Evolutionary conservation across 2,329 filamentous ascomycete species (phyloP), one percentile per base, ranked within the genome.

Genomic region (Fonsecaea nubica): DNA sequence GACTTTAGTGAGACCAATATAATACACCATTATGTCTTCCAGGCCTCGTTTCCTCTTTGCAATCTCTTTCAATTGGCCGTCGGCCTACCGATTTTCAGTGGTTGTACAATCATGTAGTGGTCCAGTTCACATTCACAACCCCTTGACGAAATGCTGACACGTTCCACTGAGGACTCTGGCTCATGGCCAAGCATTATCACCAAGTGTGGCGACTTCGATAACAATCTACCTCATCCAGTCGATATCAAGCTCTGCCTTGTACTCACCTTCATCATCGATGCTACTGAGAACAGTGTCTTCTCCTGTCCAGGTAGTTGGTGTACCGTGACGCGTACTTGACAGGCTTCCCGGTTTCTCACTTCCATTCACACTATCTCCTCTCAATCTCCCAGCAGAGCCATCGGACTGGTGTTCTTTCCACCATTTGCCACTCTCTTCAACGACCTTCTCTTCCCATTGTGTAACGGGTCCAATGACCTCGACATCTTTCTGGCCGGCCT

Each of bases 401-500:
- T 21, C 52, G 2, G 55, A 36, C 12, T 58, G 54, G 65, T 72
- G 72, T 38, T 72, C 61, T 33, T 73, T 69, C 82, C 83, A 85
- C 75, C 83, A 84, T 59, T 75, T 74, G 68, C 80, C 77, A 61
- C 79, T 81, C 73, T 82, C 81, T 64, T 80, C 74, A 35, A 83
- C 76, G 25, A 84, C 81, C 38, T 74, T 75, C 62, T 75, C 74
- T 64, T 84, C 81, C 77, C 81, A 80, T 0, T 74, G 80, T 45
- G 75, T 77, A 42, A 84, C 74, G 1, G 82, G 83, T 4, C 84
- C 83, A 67, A 84, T 75, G 53, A 85, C 80, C 71, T 85, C 79
- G 13, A 85, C 76, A 57, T 79, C 76, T 69, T 82, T 83, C 76
- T 85, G 84, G 36, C 83, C 82, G 1, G 74, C 78, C 56, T 75